Base-by-base conservation (phyloP, 2,329 filamentous ascomycete species). In the Verticillium alfalfae region DNA sequence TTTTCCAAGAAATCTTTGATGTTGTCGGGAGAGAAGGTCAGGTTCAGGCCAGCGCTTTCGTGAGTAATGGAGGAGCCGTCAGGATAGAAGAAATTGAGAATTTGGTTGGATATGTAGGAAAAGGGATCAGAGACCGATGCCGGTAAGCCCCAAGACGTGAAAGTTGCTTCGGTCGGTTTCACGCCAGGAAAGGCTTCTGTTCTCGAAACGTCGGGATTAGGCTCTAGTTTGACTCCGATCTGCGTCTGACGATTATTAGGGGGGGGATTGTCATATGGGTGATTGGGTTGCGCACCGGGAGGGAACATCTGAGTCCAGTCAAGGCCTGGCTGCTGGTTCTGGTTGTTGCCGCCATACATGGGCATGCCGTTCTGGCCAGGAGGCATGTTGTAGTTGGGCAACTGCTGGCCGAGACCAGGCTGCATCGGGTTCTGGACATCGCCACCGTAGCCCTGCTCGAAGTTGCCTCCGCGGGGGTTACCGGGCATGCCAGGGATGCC, bases 301-400 rank as follows among this genome's bases (percentile, higher is more conserved):
- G 88, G 88, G 80, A 91, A 91, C 86, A 92, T 90, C 74, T 89
- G 84, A 71, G 88, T 84, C 89, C 89, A 92, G 78, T 92, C 89
- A 79, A 89, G 79, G 79, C 83, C 77, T 73, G 81, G 79, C 78
- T 84, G 81, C 77, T 87, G 85, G 75, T 83, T 82, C 76, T 82
- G 78, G 76, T 83, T 84, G 68, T 84, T 83, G 72, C 79, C 80
- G 71, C 79, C 81, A 74, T 86, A 86, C 79, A 87, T 86, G 65
- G 83, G 82, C 81, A 87, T 84, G 71, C 85, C 85, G 71, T 86
- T 87, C 76, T 88, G 83, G 70, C 77, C 78, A 67, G 81, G 83
- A 61, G 83, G 81, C 83, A 88, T 84, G 76, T 79, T 87, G 77
- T 87, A 89, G 76, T 79, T 83, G 67, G 84, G 80, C 76, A 87